phyloP scores from a whole-genome alignment of 371 early-diverging fungal species.

The Circinella minor region DNA sequence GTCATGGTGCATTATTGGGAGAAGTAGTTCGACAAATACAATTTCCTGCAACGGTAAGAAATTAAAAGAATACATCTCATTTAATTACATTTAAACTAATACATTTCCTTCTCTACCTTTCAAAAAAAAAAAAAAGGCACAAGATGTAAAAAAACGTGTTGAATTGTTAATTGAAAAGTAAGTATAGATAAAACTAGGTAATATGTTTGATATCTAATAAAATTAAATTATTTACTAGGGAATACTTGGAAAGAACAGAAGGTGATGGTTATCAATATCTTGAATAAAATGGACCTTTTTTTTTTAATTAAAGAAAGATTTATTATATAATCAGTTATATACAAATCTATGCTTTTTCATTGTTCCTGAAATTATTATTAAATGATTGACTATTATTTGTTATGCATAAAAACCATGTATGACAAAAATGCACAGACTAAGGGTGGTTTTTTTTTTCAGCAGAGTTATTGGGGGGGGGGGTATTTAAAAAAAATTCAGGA shows the following conservation, averaged over 20 bases:
- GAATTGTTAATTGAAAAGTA: conserved; percentile 86
- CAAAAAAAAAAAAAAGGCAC: conserved; percentile 54
- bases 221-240: neutral
- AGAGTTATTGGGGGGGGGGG: no score
- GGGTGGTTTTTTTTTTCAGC: no score
- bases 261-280: neutral
- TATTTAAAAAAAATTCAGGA: no score
- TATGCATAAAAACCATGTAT: no score
- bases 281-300: neutral
- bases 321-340: no score
- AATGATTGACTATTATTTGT: no score
- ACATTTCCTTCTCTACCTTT: no score
- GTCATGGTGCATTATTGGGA: conserved; percentile 70
- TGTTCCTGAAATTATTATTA: no score
- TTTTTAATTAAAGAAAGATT: neutral
- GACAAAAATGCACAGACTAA: no score
- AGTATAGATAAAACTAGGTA: neutral
- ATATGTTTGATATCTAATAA: no score
- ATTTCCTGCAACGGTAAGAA: conserved; percentile 79
- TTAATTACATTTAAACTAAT: neutral
- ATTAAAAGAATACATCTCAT: no score
- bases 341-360: no score
- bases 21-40: conserved; percentile 79
- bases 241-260: neutral
- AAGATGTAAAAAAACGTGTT: conserved; percentile 87